A percentile compares a stretch with the other conserved stretches of the same genome.
Evolutionary conservation across 345 rosid genomes (phyloP).

Genomic region (Eucalyptus cloeziana): DNA sequence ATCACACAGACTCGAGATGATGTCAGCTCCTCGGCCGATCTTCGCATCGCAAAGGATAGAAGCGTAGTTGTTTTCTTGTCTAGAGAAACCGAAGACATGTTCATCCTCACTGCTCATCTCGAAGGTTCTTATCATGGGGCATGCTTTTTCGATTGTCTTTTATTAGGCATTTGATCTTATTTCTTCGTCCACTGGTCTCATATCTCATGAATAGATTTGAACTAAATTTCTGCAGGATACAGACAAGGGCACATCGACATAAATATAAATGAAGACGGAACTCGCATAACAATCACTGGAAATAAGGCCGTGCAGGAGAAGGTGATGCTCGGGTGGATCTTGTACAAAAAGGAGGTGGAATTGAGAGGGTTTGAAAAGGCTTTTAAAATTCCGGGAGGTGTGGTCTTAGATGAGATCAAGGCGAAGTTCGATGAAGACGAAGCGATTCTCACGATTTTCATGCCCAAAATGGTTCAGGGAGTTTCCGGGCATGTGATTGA

Average conservation of each 20-base stretch:
- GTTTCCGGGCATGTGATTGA: slow-evolving; percentile 35
- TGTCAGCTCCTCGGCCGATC: slow-evolving; percentile 28
- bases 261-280: slow-evolving; percentile 59
- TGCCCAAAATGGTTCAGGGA: slow-evolving; percentile 63
- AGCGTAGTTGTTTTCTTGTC: slow-evolving; percentile 51
- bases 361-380: slow-evolving; percentile 38
- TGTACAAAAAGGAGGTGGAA: slow-evolving; percentile 48
- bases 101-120: slow-evolving; percentile 61
- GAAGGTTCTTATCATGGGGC: slow-evolving; percentile 21
- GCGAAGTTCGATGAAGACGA: slow-evolving; percentile 52
- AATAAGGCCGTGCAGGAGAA: slow-evolving; percentile 60
- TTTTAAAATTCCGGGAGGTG: slow-evolving; percentile 48
- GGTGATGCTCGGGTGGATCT: slow-evolving; percentile 50
- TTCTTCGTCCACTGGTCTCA: background rate
- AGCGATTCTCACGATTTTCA: slow-evolving; percentile 32
- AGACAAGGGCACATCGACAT: slow-evolving; percentile 46
- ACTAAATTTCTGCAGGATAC: slow-evolving; percentile 35
- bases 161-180: background rate
- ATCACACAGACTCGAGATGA: slow-evolving; percentile 60
- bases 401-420: slow-evolving; percentile 47
- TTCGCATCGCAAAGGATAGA: slow-evolving; percentile 36
- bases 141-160: background rate
- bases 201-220: background rate
- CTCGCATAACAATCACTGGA: slow-evolving; percentile 36
- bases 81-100: slow-evolving; percentile 56